Percentiles rank a stretch among this genome's conserved stretches.
phyloP scores from a whole-genome alignment of 179 eudicot species.

The Beta corolliflora region DNA sequence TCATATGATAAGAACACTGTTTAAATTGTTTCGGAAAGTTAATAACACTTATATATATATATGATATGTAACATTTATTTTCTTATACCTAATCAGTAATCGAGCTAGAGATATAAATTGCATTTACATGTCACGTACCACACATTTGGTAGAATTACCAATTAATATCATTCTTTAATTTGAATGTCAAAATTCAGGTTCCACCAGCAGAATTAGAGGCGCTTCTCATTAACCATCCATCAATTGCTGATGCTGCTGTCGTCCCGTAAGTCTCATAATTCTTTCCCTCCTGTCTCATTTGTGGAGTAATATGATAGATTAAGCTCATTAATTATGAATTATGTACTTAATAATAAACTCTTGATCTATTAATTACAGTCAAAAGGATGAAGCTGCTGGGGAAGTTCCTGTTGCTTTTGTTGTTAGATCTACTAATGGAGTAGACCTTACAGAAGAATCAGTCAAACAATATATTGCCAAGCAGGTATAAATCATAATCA shows the following conservation, averaged over 20 bases:
- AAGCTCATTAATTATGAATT: neutral
- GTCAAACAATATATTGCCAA: slow-evolving; percentile 31
- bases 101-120: neutral
- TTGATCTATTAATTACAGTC: slow-evolving; percentile 21
- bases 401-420: slow-evolving; percentile 46
- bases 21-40: too few relatives aligned
- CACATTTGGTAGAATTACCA: neutral
- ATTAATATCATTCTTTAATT: neutral
- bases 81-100: neutral
- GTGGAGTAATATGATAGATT: neutral
- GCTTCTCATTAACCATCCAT: slow-evolving; percentile 58
- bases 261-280: slow-evolving; percentile 50
- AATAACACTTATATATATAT: too few relatives aligned
- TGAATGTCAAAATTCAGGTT: slow-evolving; percentile 42
- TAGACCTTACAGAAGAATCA: slow-evolving; percentile 33
- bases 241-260: slow-evolving; percentile 75
- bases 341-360: neutral
- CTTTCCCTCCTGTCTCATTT: neutral
- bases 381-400: slow-evolving; percentile 42
- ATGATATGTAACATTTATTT: neutral
- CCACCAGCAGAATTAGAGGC: slow-evolving; percentile 85
- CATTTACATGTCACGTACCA: neutral
- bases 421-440: slow-evolving; percentile 26
- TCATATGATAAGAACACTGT: too few relatives aligned
- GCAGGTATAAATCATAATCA: slow-evolving; percentile 22